Percentiles rank a stretch among this genome's conserved stretches.
These are phyloP conservation scores for Sanghuangporus sanghuang DNA, from an alignment of 1,284 basidiomycete species.

Conservation along the genomic window DNA sequence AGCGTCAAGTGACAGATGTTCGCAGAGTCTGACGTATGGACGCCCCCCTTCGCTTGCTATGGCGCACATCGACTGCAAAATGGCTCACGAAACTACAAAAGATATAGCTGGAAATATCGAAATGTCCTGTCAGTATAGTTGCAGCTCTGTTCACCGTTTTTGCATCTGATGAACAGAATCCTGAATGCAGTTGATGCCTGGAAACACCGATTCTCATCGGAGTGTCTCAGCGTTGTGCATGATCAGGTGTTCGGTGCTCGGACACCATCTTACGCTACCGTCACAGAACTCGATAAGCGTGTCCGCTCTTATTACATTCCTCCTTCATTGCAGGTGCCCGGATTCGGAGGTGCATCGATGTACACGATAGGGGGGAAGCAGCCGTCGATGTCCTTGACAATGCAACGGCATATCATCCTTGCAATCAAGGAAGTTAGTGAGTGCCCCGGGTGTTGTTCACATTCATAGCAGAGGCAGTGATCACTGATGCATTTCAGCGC, in stretches of 20 bases:
- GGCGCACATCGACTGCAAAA: conserved; percentile 54
- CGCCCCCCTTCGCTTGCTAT: conserved; percentile 59
- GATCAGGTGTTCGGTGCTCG: conserved; percentile 62
- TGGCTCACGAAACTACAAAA: conserved; percentile 45
- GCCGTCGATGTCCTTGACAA: conserved; percentile 48
- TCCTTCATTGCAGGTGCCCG: conserved; percentile 59
- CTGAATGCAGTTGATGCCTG: conserved; percentile 45
- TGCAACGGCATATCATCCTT: conserved; percentile 59
- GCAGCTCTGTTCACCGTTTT: background rate
- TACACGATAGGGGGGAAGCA: conserved; percentile 36
- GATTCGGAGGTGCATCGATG: conserved; percentile 43
- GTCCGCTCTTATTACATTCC: conserved; percentile 58
- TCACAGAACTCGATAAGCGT: conserved; percentile 58
- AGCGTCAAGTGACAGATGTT: conserved; percentile 11
- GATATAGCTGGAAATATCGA: conserved; percentile 51
- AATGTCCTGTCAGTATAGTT: conserved; percentile 54
- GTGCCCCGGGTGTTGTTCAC: conserved; percentile 23
- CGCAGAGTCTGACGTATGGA: conserved; percentile 64
- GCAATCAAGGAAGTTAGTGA: conserved; percentile 62
- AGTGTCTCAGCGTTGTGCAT: conserved; percentile 57
- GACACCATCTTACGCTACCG: conserved; percentile 51
- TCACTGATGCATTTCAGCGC: conserved; percentile 31
- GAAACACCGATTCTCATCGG: conserved; percentile 58
- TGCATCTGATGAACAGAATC: conserved; percentile 13
- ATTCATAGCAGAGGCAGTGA: background rate